A percentile compares a stretch with the other conserved stretches of the same genome.
phyloP scores from a whole-genome alignment of 257 asterid genomes.

The Primulina huaijiensis region DNA sequence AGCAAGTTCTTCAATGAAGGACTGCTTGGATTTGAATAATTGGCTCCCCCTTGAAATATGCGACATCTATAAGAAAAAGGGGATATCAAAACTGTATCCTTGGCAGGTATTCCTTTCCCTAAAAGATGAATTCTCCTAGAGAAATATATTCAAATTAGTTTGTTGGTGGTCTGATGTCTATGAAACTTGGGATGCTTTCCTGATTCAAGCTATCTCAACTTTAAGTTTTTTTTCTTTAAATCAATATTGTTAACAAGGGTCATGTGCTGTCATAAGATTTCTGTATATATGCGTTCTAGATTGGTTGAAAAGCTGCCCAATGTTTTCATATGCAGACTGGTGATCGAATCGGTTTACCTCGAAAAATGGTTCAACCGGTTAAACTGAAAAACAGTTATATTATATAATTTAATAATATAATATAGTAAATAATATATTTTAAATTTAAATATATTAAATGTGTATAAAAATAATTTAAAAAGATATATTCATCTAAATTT shows the following conservation, averaged over 20 bases:
- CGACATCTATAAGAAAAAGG: constrained; percentile 70
- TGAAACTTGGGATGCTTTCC: not conserved
- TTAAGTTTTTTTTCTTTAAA: not conserved
- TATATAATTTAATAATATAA: too few species aligned
- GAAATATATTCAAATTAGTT: constrained; percentile 16
- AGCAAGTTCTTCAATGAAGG: constrained; percentile 53
- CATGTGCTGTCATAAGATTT: not conserved
- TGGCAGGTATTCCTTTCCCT: constrained; percentile 73
- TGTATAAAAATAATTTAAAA: too few species aligned
- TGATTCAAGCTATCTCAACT: constrained; percentile 3
- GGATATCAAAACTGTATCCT: constrained; percentile 71
- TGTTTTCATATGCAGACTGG: too few species aligned
- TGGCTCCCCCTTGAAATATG: constrained; percentile 96
- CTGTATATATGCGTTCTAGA: not conserved
- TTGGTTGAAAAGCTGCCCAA: not conserved
- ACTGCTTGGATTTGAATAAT: constrained; percentile 60
- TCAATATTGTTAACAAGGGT: not conserved
- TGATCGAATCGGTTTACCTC: too few species aligned
- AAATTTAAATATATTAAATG: too few species aligned
- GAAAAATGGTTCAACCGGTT: too few species aligned
- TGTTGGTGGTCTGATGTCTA: not conserved
- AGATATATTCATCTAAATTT: too few species aligned
- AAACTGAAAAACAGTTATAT: too few species aligned
- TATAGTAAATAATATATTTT: too few species aligned
- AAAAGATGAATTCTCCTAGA: constrained; percentile 20